Conservation (phyloP, 495 filamentous ascomycete genomes). For the Halenospora varia region DNA sequence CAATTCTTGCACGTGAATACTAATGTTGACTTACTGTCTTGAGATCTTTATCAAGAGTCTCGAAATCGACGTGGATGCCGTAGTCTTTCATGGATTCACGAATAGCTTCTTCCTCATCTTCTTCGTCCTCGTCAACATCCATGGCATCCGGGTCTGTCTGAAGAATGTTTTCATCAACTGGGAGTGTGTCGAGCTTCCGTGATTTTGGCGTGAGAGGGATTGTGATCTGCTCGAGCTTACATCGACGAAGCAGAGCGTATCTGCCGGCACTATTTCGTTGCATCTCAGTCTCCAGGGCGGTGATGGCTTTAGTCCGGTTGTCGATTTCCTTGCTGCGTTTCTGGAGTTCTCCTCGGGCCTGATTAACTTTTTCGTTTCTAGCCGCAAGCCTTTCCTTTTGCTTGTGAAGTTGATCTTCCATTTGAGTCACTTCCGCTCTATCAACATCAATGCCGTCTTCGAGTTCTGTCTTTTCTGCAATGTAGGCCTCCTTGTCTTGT, state of each 20-base stretch:
- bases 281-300: constrained; percentile 72
- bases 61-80: constrained; percentile 89
- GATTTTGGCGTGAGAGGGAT: constrained; percentile 76
- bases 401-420: constrained; percentile 66
- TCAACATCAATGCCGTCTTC: constrained; percentile 68
- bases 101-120: constrained; percentile 43
- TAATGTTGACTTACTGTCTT: constrained; percentile 57
- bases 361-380: constrained; percentile 70
- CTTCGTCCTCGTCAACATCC: constrained; percentile 72
- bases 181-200: constrained; percentile 72
- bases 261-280: constrained; percentile 78
- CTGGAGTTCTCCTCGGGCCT: constrained; percentile 78
- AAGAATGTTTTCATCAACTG: constrained; percentile 66
- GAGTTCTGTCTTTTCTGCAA: constrained; percentile 67
- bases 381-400: constrained; percentile 61
- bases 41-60: constrained; percentile 78
- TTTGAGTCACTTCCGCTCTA: constrained; percentile 69
- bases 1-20: background rate
- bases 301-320: constrained; percentile 68
- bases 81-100: constrained; percentile 65
- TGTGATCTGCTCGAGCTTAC: constrained; percentile 89
- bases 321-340: constrained; percentile 82
- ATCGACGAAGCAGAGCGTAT: constrained; percentile 79
- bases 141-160: constrained; percentile 74
- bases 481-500: constrained; percentile 61